A percentile compares a stretch with the other conserved stretches of the same genome.
These are phyloP conservation scores for Allium sativum DNA, from an alignment of 106 monocot species.

Conservation along the genomic window DNA sequence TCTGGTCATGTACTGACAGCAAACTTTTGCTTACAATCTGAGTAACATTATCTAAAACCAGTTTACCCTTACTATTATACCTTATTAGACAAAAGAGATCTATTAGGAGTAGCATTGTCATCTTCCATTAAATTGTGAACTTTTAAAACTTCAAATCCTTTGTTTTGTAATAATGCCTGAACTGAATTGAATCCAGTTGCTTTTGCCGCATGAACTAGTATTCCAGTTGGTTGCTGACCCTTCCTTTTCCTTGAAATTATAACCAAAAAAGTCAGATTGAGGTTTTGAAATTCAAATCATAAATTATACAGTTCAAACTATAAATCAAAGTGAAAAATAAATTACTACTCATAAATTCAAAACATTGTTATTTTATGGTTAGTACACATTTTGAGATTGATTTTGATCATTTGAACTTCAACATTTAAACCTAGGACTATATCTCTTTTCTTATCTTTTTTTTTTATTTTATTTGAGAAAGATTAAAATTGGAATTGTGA, in stretches of 20 bases:
- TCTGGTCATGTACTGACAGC: too few species aligned
- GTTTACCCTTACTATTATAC: background rate
- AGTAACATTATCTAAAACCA: too few species aligned
- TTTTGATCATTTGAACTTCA: too few species aligned
- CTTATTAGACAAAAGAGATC: background rate
- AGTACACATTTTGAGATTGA: too few species aligned
- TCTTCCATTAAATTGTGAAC: background rate
- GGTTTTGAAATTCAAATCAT: background rate
- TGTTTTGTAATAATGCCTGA: conserved; percentile 32
- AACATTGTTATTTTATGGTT: too few species aligned
- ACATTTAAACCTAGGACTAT: too few species aligned
- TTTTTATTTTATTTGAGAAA: too few species aligned
- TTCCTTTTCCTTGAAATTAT: conserved; percentile 48
- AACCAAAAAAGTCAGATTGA: background rate
- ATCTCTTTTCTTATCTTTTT: too few species aligned
- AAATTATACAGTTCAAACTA: too few species aligned
- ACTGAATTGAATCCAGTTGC: conserved; percentile 58
- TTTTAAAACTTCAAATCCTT: background rate
- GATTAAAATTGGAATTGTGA: too few species aligned
- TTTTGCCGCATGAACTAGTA: conserved; percentile 50
- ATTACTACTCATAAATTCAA: background rate
- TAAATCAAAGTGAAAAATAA: background rate
- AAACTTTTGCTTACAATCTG: too few species aligned
- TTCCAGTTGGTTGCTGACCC: conserved; percentile 70
- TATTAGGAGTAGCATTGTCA: background rate